A percentile compares a stretch with the other conserved stretches of the same genome.
These are phyloP conservation scores for Plectosphaerella sp. DNA, from an alignment of 2,329 filamentous ascomycete species.

Conservation along the genomic window DNA sequence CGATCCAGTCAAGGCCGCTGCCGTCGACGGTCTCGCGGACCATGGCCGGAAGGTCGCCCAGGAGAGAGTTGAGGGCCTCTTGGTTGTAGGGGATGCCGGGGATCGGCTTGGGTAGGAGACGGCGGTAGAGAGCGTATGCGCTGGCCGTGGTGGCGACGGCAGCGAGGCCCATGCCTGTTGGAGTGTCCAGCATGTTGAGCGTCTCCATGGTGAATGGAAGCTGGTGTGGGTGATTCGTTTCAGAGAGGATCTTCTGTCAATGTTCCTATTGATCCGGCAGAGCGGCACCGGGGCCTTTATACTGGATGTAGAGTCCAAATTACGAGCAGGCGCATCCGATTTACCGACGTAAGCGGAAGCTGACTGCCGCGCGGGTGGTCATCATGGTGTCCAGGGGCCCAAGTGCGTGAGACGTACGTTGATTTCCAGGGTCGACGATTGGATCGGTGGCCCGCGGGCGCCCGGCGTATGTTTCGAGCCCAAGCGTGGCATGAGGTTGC, in stretches of 20 bases:
- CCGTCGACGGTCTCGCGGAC: not conserved
- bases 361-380: too few relatives aligned
- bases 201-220: not conserved
- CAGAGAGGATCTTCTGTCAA: not conserved
- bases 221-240: constrained; percentile 4
- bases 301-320: too few relatives aligned
- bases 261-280: too few relatives aligned
- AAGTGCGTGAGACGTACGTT: too few relatives aligned
- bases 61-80: constrained; percentile 1
- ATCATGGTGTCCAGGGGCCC: too few relatives aligned
- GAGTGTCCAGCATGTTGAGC: not conserved
- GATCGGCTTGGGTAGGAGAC: constrained; percentile 4
- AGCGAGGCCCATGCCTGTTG: not conserved
- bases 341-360: too few relatives aligned
- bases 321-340: too few relatives aligned
- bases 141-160: not conserved
- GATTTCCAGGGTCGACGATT: too few relatives aligned
- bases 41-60: constrained; percentile 8
- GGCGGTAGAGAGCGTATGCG: constrained; percentile 1
- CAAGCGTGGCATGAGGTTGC: not conserved
- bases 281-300: too few relatives aligned
- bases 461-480: too few relatives aligned
- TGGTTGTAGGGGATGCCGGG: constrained; percentile 8
- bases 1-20: not conserved
- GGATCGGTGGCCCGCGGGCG: too few relatives aligned